phyloP scores from a whole-genome alignment of 805 yeast genomes.

The Jamesozyma jinghongensis region DNA sequence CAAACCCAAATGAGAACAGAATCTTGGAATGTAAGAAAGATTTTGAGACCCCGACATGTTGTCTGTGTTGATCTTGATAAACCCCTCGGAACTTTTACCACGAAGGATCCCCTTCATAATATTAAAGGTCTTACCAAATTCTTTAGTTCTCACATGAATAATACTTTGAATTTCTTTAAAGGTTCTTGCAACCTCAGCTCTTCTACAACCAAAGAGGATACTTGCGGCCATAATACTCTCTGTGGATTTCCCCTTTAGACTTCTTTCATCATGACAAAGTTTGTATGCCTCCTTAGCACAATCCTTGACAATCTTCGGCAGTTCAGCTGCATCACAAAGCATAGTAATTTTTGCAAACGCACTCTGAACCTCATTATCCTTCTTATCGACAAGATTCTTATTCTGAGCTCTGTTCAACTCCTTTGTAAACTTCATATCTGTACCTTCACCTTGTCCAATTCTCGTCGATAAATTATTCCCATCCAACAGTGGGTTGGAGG shows the following conservation, averaged over 20 bases:
- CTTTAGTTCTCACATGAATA: constrained; percentile 88
- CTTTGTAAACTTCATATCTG: constrained; percentile 77
- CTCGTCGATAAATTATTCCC: constrained; percentile 87
- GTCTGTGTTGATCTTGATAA: constrained; percentile 35
- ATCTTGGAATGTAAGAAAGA: constrained; percentile 89
- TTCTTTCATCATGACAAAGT: constrained; percentile 77
- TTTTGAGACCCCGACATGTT: constrained; percentile 71
- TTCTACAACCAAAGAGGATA: constrained; percentile 87
- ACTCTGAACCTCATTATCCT: constrained; percentile 76
- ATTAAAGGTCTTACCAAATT: constrained; percentile 85
- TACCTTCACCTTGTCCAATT: constrained; percentile 81
- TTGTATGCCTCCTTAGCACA: constrained; percentile 96
- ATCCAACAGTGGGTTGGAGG: constrained; percentile 84
- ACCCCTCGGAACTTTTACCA: constrained; percentile 34
- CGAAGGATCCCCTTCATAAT: constrained; percentile 64
- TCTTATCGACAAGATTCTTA: constrained; percentile 73
- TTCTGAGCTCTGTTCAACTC: constrained; percentile 88
- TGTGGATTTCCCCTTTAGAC: constrained; percentile 81
- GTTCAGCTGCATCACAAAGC: constrained; percentile 93
- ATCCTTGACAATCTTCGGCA: constrained; percentile 92
- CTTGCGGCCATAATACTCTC: constrained; percentile 96
- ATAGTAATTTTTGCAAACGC: constrained; percentile 88
- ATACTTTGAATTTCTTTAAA: constrained; percentile 94
- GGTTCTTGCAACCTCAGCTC: constrained; percentile 87
- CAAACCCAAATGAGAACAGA: constrained; percentile 90